Conservation (phyloP, 306 rosid genomes). For the Casuarina cunninghamiana region DNA sequence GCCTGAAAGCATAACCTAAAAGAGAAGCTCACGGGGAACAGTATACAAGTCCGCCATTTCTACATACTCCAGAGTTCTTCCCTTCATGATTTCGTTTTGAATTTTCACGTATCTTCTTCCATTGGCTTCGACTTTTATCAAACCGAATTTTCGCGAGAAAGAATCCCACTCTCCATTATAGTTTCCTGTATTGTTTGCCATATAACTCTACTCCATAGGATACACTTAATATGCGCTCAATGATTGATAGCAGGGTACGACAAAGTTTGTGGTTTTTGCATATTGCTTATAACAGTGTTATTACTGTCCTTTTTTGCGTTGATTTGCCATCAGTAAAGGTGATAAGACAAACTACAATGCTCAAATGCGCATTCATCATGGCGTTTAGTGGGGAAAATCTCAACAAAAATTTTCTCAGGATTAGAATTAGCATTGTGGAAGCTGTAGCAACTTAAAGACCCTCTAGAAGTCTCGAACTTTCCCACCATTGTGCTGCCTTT, state of each 20-base stretch:
- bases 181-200: too few relatives aligned
- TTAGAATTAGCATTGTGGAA: too few relatives aligned
- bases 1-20: conserved; percentile 1
- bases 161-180: too few relatives aligned
- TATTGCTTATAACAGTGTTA: not conserved
- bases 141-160: too few relatives aligned
- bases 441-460: too few relatives aligned
- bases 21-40: not conserved
- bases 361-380: not conserved
- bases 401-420: too few relatives aligned
- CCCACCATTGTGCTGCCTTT: too few relatives aligned
- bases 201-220: too few relatives aligned
- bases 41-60: not conserved
- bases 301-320: not conserved
- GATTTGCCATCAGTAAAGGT: not conserved
- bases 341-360: not conserved
- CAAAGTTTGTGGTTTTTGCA: not conserved
- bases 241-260: not conserved
- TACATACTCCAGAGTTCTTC: not conserved
- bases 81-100: not conserved
- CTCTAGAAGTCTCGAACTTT: too few relatives aligned
- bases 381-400: too few relatives aligned
- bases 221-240: not conserved
- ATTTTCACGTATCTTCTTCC: too few relatives aligned
- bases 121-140: too few relatives aligned